Conservation (phyloP, 305 asterid genomes). For the Fraxinus albicans region DNA sequence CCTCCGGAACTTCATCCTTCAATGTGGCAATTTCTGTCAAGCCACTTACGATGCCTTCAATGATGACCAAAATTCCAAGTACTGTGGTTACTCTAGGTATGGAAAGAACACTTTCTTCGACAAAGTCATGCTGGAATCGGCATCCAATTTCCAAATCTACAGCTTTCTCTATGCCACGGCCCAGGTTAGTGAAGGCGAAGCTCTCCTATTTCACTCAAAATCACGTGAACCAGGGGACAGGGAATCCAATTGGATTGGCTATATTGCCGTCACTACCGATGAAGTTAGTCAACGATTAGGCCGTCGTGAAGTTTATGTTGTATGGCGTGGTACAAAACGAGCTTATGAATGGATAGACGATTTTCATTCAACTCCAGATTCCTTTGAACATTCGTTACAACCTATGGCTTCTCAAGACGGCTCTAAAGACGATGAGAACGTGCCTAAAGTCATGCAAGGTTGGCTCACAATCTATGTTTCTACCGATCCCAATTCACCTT, state of each 20-base stretch:
- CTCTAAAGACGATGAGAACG: conserved; percentile 16
- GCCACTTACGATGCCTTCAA: neutral
- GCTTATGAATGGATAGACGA: conserved; percentile 73
- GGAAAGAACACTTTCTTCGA: conserved; percentile 46
- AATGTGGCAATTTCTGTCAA: conserved; percentile 34
- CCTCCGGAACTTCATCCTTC: conserved; percentile 76
- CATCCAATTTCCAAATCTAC: conserved; percentile 46
- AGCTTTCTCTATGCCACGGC: conserved; percentile 76
- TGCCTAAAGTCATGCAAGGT: conserved; percentile 66
- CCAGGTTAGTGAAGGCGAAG: conserved; percentile 36
- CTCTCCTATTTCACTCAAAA: conserved; percentile 52
- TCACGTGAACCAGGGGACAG: conserved; percentile 80
- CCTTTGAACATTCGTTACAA: conserved; percentile 36
- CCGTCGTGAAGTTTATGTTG: conserved; percentile 47
- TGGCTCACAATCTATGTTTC: conserved; percentile 67
- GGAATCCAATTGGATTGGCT: conserved; percentile 89
- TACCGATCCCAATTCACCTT: conserved; percentile 54
- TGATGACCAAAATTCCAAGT: neutral
- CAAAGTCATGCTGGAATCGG: conserved; percentile 55
- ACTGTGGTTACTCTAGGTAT: neutral
- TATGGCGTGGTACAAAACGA: conserved; percentile 72
- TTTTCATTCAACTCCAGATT: conserved; percentile 43
- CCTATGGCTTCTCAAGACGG: conserved; percentile 1
- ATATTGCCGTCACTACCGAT: conserved; percentile 59
- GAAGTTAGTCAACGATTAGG: conserved; percentile 23